A percentile compares a stretch with the other conserved stretches of the same genome.
phyloP scores from a whole-genome alignment of 225 moss, liverwort and hornwort species.

The Polytrichum formosum region DNA sequence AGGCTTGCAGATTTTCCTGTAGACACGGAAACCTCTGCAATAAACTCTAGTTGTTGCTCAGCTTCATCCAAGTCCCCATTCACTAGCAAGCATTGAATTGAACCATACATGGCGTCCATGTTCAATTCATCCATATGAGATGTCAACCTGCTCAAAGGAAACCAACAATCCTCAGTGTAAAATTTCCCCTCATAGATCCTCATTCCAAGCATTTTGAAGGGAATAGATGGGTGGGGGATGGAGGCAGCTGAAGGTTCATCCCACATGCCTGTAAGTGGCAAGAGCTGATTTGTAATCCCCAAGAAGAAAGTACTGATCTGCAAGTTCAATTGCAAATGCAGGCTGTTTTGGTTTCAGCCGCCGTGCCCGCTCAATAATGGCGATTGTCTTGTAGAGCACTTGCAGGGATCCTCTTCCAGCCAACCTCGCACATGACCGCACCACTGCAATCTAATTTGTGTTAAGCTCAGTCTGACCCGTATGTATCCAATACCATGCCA shows the following conservation, averaged over 20 bases:
- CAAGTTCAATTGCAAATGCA: constrained; percentile 57
- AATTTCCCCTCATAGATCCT: no score
- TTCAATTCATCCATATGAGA: constrained; percentile 56
- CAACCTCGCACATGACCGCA: constrained; percentile 54
- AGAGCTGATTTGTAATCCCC: constrained; percentile 67
- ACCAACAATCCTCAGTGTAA: no score
- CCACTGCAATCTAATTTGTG: constrained; percentile 28
- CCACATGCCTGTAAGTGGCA: constrained; percentile 56
- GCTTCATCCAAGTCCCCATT: constrained; percentile 68
- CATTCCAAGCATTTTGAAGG: no score
- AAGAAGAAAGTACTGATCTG: constrained; percentile 65
- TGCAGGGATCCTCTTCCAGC: constrained; percentile 51
- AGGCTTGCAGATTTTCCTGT: constrained; percentile 62
- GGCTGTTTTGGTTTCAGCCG: constrained; percentile 44
- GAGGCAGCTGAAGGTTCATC: no score
- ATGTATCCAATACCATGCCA: neutral
- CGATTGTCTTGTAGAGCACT: constrained; percentile 58
- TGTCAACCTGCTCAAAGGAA: constrained; percentile 41
- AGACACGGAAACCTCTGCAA: constrained; percentile 68
- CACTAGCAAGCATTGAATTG: constrained; percentile 68
- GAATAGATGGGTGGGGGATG: no score
- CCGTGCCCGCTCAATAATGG: constrained; percentile 55
- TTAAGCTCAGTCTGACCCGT: neutral
- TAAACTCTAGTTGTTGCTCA: constrained; percentile 70
- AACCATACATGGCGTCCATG: constrained; percentile 75